Conservation (phyloP, 1,284 basidiomycete genomes). For the Pascua guehoae region DNA sequence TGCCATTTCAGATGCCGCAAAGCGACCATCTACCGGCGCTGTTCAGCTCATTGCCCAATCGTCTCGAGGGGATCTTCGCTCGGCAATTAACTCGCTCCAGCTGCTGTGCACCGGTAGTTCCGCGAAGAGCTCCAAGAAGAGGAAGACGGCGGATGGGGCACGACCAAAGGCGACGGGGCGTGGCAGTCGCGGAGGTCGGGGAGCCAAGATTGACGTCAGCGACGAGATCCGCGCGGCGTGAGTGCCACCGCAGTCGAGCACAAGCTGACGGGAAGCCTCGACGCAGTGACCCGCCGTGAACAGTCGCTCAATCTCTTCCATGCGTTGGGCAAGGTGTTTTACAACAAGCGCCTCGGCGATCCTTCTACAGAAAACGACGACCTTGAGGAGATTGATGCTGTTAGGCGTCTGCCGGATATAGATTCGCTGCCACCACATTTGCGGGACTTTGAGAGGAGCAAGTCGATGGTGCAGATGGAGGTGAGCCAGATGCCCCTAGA, state of each 20-base stretch:
- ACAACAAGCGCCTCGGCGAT: constrained; percentile 68
- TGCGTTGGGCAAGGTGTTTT: constrained; percentile 85
- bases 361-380: constrained; percentile 35
- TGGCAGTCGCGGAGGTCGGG: constrained; percentile 30
- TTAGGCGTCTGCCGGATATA: constrained; percentile 48
- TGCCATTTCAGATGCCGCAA: constrained; percentile 48
- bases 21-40: constrained; percentile 59
- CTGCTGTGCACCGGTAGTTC: constrained; percentile 54
- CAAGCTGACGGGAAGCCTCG: constrained; percentile 50
- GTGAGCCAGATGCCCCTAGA: constrained; percentile 51
- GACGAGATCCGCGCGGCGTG: constrained; percentile 47
- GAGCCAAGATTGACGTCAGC: constrained; percentile 42
- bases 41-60: constrained; percentile 72
- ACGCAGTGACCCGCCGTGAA: constrained; percentile 74
- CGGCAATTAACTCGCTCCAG: constrained; percentile 87
- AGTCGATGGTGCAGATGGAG: constrained; percentile 76
- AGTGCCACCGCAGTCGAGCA: constrained; percentile 15
- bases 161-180: constrained; percentile 5
- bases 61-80: constrained; percentile 84
- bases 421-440: constrained; percentile 59
- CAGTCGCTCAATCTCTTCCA: constrained; percentile 87
- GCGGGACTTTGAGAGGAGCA: constrained; percentile 59
- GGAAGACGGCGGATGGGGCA: constrained; percentile 16
- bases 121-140: constrained; percentile 10
- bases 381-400: constrained; percentile 24